Base-by-base conservation (phyloP, 164 flowering plant species). In the Cinnamomum micranthum region DNA sequence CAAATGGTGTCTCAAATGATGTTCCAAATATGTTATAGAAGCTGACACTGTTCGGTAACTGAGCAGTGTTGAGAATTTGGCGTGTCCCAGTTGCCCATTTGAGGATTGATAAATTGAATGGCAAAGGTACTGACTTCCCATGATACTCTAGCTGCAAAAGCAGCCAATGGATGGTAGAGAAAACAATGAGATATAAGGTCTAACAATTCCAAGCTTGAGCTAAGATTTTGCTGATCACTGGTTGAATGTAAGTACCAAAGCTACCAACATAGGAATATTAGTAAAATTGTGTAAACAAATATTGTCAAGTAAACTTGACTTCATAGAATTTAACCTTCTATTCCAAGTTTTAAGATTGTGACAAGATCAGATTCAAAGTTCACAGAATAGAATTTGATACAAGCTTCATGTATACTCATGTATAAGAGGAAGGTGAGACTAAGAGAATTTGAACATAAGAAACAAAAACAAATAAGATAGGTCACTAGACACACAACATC, bases 1-100 rank as follows among this genome's bases (percentile, higher is more conserved):
- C 89, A 79, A 89, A 91, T 68, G 99, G 97, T 24, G 97, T 88
- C 74, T 95, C 96, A 74, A 71, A 82, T 70, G 92, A 89, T 69
- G 86, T 86, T 73, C 98, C 99, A 82, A 64, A 95, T 13, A 95
- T 89, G 82, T 90, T 95, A 71, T 90, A 95, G 86, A 93, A 95
- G 75, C 67, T 72, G 74, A 95, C 82, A 19, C 92, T 88, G 63
- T 81, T 73, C 1, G 98, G 99, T 13, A 95, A 85, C 76, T 87
- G 81, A 70, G 92, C 92, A 69, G 78, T 77, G 50, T 86, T 74
- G 17, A 92, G 81, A 74, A 93, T 75, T 71, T 86, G 66, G 51
- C 97, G 95, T 64, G 98, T 95, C n/a, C 51, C 87, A 75, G 83
- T 22, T 60, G 99, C 94, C 99, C 97, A 92, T 50, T 81, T 80